A percentile compares a stretch with the other conserved stretches of the same genome.
Conservation (phyloP, 768 basidiomycete species). For the Pleurotus ostreatus region DNA sequence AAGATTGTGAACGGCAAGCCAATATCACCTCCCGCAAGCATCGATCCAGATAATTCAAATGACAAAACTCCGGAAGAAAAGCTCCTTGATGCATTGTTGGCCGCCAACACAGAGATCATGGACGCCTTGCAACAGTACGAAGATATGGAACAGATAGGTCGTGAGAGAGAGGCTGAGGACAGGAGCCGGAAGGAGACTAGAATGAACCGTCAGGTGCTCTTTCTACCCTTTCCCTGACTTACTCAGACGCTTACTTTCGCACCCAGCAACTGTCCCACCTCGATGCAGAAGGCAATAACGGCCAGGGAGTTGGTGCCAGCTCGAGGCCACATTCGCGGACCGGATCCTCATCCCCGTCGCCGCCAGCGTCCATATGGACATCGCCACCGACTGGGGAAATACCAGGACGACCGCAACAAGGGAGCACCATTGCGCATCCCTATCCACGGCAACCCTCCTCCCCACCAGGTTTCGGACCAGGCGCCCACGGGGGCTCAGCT, state of each 20-base stretch:
- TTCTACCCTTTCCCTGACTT: background rate
- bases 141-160: constrained; percentile 66
- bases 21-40: constrained; percentile 9
- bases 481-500: constrained; percentile 12
- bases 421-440: background rate
- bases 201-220: constrained; percentile 52
- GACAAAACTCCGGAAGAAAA: constrained; percentile 70
- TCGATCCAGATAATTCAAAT: constrained; percentile 23
- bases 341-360: constrained; percentile 40
- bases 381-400: constrained; percentile 21
- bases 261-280: constrained; percentile 30
- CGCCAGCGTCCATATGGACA: constrained; percentile 20
- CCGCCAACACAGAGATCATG: constrained; percentile 67
- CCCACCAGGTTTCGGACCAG: constrained; percentile 10
- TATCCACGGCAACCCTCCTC: constrained; percentile 18
- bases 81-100: constrained; percentile 67
- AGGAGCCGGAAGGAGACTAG: constrained; percentile 64
- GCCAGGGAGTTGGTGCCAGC: constrained; percentile 18
- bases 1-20: constrained; percentile 14
- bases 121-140: constrained; percentile 72
- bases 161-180: constrained; percentile 63
- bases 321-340: constrained; percentile 37
- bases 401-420: background rate
- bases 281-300: constrained; percentile 31
- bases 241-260: background rate